A percentile compares a stretch with the other conserved stretches of the same genome.
Conservation (phyloP, 1,139 yeast species). For the Pneumocystis carinii region DNA sequence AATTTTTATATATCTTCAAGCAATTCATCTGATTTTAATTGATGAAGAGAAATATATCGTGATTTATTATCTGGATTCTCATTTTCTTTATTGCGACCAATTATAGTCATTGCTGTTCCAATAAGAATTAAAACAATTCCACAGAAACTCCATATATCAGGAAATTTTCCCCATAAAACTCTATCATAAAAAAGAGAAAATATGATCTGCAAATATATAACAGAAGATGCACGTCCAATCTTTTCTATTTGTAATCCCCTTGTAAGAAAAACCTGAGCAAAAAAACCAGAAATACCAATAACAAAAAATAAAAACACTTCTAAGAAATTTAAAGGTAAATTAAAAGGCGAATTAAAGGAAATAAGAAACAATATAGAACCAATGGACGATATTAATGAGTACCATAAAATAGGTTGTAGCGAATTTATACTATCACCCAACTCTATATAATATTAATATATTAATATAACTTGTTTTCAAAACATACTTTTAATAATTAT, state of each 20-base stretch:
- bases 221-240: conserved; percentile 64
- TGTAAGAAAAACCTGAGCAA: conserved; percentile 64
- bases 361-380: conserved; percentile 41
- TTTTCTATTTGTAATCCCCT: conserved; percentile 72
- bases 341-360: conserved; percentile 46
- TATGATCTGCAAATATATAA: conserved; percentile 45
- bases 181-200: background rate
- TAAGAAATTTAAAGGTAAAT: conserved; percentile 38
- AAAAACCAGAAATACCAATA: conserved; percentile 65
- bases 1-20: background rate
- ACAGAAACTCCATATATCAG: background rate
- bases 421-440: conserved; percentile 74
- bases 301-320: conserved; percentile 53
- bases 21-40: background rate
- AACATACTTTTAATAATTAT: conserved; percentile 42
- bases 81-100: background rate
- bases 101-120: background rate
- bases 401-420: conserved; percentile 59
- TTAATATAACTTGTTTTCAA: background rate
- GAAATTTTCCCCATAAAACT: background rate
- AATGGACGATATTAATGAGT: conserved; percentile 45
- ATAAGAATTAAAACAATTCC: background rate
- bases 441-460: background rate
- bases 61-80: background rate
- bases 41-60: background rate